These are phyloP conservation scores for Fusarium albidum DNA, from an alignment of 2,329 filamentous ascomycete genomes.

Conservation along the genomic window DNA sequence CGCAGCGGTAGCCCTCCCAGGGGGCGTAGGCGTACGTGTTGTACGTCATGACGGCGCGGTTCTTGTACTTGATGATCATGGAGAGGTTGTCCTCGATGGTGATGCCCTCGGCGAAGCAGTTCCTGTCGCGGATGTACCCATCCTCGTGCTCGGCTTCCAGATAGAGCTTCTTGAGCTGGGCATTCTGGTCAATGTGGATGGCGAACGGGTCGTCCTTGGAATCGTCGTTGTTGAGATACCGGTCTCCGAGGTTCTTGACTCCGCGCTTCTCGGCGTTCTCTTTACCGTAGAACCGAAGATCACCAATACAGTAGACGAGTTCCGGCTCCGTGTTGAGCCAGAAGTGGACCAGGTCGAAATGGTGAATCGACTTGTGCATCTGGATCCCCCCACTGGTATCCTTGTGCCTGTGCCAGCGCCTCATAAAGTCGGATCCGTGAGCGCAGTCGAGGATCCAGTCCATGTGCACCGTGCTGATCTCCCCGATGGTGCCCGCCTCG, in stretches of 20 bases:
- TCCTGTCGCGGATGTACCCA: constrained; percentile 67
- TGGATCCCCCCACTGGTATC: constrained; percentile 66
- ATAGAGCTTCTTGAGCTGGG: constrained; percentile 65
- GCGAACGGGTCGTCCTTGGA: constrained; percentile 66
- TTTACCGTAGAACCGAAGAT: constrained; percentile 66
- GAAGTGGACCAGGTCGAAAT: constrained; percentile 71
- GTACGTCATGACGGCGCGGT: constrained; percentile 66
- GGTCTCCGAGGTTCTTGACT: constrained; percentile 56
- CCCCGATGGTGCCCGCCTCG: constrained; percentile 61
- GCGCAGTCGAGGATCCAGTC: constrained; percentile 70
- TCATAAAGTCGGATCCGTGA: constrained; percentile 69
- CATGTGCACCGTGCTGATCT: constrained; percentile 65
- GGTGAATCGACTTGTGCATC: constrained; percentile 70
- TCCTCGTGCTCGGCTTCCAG: constrained; percentile 71
- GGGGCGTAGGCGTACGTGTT: constrained; percentile 67
- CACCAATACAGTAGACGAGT: constrained; percentile 66
- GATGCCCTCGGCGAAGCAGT: constrained; percentile 68
- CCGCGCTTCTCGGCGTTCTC: constrained; percentile 67
- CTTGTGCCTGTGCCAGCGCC: constrained; percentile 69
- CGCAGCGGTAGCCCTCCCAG: constrained; percentile 67
- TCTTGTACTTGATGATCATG: constrained; percentile 64
- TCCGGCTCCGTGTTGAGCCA: constrained; percentile 65
- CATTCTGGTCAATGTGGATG: constrained; percentile 59
- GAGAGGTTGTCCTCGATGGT: constrained; percentile 71
- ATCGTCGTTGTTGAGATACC: constrained; percentile 58